phyloP scores from a whole-genome alignment of 2,329 filamentous ascomycete genomes.

The Hypoxylon sp. region DNA sequence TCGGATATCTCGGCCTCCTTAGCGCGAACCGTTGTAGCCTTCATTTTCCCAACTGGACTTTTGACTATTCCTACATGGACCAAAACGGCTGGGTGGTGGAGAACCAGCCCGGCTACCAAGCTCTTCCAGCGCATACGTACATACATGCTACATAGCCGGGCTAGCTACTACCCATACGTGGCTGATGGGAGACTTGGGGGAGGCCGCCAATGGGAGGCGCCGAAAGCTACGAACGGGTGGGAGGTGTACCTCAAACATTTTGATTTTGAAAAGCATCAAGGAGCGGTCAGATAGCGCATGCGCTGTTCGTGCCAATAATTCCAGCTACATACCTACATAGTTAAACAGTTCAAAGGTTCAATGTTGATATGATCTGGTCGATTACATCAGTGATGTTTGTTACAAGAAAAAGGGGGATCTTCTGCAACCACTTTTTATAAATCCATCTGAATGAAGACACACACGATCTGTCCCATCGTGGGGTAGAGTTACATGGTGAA shows the following conservation, averaged over 20 bases:
- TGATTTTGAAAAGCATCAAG: constrained; percentile 15
- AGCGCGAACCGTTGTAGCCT: constrained; percentile 22
- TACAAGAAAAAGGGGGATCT: constrained; percentile 17
- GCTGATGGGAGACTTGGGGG: constrained; percentile 33
- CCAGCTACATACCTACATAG: too few species aligned
- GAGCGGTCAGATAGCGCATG: constrained; percentile 29
- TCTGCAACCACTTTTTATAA: constrained; percentile 11
- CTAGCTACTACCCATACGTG: constrained; percentile 35
- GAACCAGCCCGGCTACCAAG: constrained; percentile 1
- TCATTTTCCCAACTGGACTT: constrained; percentile 6
- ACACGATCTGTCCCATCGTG: neutral
- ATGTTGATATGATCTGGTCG: neutral
- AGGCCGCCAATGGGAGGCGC: constrained; percentile 38
- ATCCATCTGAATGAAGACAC: constrained; percentile 10
- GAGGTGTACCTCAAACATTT: constrained; percentile 19
- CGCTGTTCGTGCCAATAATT: constrained; percentile 9
- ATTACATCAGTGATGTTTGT: constrained; percentile 23
- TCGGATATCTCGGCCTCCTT: constrained; percentile 42
- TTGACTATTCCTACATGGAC: constrained; percentile 10
- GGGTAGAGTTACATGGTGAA: constrained; percentile 5
- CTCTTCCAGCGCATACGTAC: constrained; percentile 28
- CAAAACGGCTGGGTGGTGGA: constrained; percentile 22
- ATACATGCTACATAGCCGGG: constrained; percentile 18
- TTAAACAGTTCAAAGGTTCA: neutral
- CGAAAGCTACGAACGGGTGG: constrained; percentile 6